Conservation (phyloP, 1,284 basidiomycete genomes). For the Sporisorium scitamineum region DNA sequence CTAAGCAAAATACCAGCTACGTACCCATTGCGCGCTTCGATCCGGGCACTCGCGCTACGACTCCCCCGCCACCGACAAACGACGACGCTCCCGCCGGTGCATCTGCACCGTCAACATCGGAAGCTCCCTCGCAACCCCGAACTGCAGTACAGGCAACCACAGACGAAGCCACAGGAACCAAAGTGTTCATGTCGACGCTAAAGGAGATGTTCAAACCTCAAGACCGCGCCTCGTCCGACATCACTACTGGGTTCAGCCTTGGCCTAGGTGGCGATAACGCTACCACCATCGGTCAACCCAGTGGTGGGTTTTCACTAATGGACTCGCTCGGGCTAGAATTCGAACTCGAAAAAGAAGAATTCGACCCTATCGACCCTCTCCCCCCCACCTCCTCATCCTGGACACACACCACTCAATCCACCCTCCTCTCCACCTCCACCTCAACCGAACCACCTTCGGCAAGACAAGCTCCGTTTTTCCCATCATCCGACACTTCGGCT, state of each 20-base stretch:
- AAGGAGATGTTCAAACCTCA: conserved; percentile 66
- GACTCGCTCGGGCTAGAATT: conserved; percentile 55
- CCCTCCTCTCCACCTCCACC: no score
- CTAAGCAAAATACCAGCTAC: conserved; percentile 7
- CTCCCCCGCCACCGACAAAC: neutral
- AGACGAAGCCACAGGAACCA: conserved; percentile 5
- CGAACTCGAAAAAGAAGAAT: conserved; percentile 49
- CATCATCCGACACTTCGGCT: conserved; percentile 7
- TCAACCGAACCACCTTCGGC: conserved; percentile 8
- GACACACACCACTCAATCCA: conserved; percentile 11
- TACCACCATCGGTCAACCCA: conserved; percentile 15
- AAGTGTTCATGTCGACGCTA: conserved; percentile 50
- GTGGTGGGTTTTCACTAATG: conserved; percentile 56
- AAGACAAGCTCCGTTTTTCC: conserved; percentile 18
- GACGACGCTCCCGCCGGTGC: neutral
- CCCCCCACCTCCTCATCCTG: neutral
- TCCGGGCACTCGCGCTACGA: conserved; percentile 20
- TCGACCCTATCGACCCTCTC: conserved; percentile 3
- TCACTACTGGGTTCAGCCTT: conserved; percentile 27
- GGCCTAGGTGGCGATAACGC: conserved; percentile 17
- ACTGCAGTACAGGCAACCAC: neutral
- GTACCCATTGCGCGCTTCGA: conserved; percentile 46
- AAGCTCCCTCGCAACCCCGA: neutral
- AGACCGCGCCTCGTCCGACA: conserved; percentile 22
- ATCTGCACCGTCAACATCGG: neutral